phyloP scores from a whole-genome alignment of 768 basidiomycete species.

The Kwoniella sp. region DNA sequence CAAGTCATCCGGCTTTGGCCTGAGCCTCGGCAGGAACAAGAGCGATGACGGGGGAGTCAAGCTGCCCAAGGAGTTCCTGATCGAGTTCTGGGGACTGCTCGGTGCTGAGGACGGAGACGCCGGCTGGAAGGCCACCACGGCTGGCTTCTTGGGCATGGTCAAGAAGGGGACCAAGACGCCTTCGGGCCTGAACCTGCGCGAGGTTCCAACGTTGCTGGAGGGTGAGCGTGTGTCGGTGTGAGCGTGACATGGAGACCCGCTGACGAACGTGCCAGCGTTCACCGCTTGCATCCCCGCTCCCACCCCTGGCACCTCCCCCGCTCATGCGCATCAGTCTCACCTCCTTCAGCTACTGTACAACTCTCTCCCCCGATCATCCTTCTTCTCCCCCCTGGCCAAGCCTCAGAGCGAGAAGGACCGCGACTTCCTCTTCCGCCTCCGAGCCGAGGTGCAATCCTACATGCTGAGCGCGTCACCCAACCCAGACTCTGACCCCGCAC shows the following conservation, averaged over 20 bases:
- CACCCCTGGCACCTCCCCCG: constrained; percentile 8
- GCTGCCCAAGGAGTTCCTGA: constrained; percentile 46
- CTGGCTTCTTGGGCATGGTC: constrained; percentile 25
- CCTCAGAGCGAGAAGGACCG: constrained; percentile 37
- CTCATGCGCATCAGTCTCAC: constrained; percentile 33
- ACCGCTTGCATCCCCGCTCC: constrained; percentile 19
- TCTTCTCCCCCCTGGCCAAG: constrained; percentile 30
- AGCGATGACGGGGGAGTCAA: constrained; percentile 29
- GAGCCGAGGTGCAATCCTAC: constrained; percentile 38
- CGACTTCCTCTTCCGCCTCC: constrained; percentile 35
- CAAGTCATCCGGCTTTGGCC: constrained; percentile 18
- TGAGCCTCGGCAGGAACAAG: constrained; percentile 19
- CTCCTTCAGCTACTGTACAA: constrained; percentile 34
- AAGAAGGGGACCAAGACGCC: constrained; percentile 47
- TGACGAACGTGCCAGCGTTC: constrained; percentile 22
- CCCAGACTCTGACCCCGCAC: constrained; percentile 7
- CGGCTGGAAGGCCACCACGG: constrained; percentile 26
- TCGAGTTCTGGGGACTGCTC: constrained; percentile 44
- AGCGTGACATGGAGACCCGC: not conserved
- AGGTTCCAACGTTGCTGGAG: constrained; percentile 42
- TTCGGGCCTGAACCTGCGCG: constrained; percentile 42
- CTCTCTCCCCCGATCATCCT: constrained; percentile 25
- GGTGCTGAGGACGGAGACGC: constrained; percentile 41
- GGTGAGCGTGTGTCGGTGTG: constrained; percentile 14
- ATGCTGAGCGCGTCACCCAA: constrained; percentile 27